Conservation (phyloP, 2,329 filamentous ascomycete species). For the Thermothelomyces thermophilus region DNA sequence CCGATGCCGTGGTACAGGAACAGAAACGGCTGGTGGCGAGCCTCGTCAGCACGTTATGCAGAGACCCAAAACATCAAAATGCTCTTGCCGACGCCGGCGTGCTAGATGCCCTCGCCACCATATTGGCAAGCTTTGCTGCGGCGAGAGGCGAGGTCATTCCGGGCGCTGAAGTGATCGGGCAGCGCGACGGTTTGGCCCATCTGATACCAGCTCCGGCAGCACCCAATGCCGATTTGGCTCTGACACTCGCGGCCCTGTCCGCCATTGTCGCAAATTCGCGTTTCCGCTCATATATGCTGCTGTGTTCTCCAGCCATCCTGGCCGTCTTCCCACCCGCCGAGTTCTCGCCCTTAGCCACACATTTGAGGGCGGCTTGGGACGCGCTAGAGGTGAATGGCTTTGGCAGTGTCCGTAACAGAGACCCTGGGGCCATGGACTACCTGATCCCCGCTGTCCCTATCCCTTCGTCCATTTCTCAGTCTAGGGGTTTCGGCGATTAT, state of each 20-base stretch:
- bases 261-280: constrained; percentile 73
- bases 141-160: constrained; percentile 63
- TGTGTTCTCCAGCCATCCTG: constrained; percentile 62
- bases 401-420: constrained; percentile 37
- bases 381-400: constrained; percentile 48
- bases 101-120: constrained; percentile 69
- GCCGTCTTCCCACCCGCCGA: constrained; percentile 60
- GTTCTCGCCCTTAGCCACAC: constrained; percentile 41
- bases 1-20: constrained; percentile 47
- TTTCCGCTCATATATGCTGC: constrained; percentile 65
- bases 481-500: constrained; percentile 40
- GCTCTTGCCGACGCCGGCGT: constrained; percentile 66
- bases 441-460: constrained; percentile 53
- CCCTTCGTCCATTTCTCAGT: constrained; percentile 30
- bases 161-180: constrained; percentile 49
- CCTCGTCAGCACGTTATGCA: constrained; percentile 55
- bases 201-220: constrained; percentile 58
- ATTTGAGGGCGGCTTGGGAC: constrained; percentile 45
- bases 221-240: constrained; percentile 52
- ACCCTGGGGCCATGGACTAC: constrained; percentile 55
- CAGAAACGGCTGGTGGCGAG: constrained; percentile 55
- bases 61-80: constrained; percentile 62
- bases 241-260: constrained; percentile 69
- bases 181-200: constrained; percentile 48
- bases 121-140: constrained; percentile 65